Base-by-base conservation (phyloP, 345 rosid species). In the Acer yangbiense region DNA sequence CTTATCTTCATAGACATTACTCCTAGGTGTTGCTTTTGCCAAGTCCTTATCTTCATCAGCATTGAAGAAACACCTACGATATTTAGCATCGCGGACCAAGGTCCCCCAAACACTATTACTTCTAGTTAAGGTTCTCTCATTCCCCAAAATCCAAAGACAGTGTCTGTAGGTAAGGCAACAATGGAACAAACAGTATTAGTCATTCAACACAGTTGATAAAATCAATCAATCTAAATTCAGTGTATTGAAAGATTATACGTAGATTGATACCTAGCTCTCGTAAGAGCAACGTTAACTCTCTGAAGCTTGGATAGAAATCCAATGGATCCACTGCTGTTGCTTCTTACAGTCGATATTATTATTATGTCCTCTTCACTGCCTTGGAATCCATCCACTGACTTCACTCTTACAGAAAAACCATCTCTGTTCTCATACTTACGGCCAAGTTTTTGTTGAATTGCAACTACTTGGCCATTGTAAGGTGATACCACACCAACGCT, bases 71-170 rank as follows among this genome's bases (percentile, higher is more conserved):
- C 88, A 83, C 4, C 39, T 17, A 9, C 88, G 87, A 0, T 39
- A 13, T 70, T 78, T 85, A 14, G 92, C 87, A 83, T 87, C 87
- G 48, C 12, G 9, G 10, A 87, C 71, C 60, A 87, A 44, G 0
- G 27, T 11, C 55, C 69, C 39, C 92, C 92, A 89, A 2, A 78
- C 76, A 11, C 88, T 82, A 1, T 71, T 70, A 64, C 85, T 79
- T 8, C 65, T 79, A 9, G 18, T 17, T 55, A 89, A 77, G 1
- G 92, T 85, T 69, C 60, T 71, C 74, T 73, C 82, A 71, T 79
- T 78, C 62, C 90, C 92, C 64, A 89, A 58, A 78, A 89, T 87
- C 92, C 90, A 89, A 16, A 87, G 85, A 54, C 90, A 74, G 64
- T 87, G 82, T 82, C 92, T 87, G n/a, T 50, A 72, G 18, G n/a